Base-by-base conservation (phyloP, 2,329 filamentous ascomycete species). In the Arthrobotrys pseudoclavata region DNA sequence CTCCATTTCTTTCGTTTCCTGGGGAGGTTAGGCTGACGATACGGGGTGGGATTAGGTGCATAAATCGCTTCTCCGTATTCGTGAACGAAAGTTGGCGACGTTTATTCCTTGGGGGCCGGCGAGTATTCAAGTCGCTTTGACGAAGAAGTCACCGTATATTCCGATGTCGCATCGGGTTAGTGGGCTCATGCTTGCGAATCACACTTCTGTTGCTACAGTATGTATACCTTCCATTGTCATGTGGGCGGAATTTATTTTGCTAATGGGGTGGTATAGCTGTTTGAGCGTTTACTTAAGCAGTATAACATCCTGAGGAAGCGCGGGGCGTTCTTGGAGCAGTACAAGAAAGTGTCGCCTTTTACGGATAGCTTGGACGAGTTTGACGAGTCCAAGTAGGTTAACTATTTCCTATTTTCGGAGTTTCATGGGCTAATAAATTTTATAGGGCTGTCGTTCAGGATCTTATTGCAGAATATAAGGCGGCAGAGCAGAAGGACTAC, bases 31-130 rank as follows among this genome's bases (percentile, higher is more conserved):
- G 48, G 15, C 45, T 77, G 12, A 57, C 18, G n/a, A 0, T 55
- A 6, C 4, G 4, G n/a, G 15, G 5, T 3, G 18, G 2, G 7
- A 18, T 12, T 72, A 88, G 86, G 89, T 99, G 70, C 96, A 99
- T 87, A 99, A 99, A 88, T 98, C 95, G 80, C 87, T 99, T 72
- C 89, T 99, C 74, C 92, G 96, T 80, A 99, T 99, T 82, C 91
- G 96, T 61, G 96, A 99, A 86, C 91, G 96, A 61, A 90, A 93
- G 76, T 88, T 99, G 67, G 96, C 96, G 9, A 96, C 93, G 0
- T 99, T 99, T 83, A 99, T 99, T 79, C 96, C 96, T 9, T 99
- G 96, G 96, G 96, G 96, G 0, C 96, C 96, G 0, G 96, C 96
- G 29, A 97, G 93, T 82, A 99, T 99, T 80, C 96, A 99, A 84